phyloP scores from a whole-genome alignment of 2,329 filamentous ascomycete species.

The Penicillium carneum region DNA sequence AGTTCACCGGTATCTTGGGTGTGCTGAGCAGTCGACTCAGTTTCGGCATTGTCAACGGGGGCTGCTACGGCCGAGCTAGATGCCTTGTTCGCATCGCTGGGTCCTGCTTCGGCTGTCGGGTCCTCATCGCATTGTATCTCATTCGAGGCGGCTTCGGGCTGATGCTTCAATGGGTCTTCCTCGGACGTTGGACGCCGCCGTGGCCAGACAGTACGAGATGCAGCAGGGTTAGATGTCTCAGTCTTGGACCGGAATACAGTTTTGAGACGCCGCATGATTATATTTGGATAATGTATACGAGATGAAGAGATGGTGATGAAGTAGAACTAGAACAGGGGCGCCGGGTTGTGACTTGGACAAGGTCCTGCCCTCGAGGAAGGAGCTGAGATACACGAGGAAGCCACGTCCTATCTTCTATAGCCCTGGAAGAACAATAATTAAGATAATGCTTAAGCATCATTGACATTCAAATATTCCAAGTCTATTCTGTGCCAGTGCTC shows the following conservation, averaged over 20 bases:
- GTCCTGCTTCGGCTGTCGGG: background rate
- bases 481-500: slow-evolving; percentile 33
- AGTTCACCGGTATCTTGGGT: background rate
- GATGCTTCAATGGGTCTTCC: slow-evolving; percentile 19
- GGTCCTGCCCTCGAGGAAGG: slow-evolving; percentile 6
- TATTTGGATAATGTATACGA: slow-evolving; percentile 16
- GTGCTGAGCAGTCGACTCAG: background rate
- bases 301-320: slow-evolving; percentile 13
- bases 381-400: slow-evolving; percentile 3
- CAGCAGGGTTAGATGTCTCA: slow-evolving; percentile 6
- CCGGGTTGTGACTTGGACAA: background rate
- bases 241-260: slow-evolving; percentile 21
- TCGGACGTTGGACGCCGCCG: slow-evolving; percentile 24
- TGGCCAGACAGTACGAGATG: slow-evolving; percentile 23
- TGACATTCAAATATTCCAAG: slow-evolving; percentile 40
- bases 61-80: background rate
- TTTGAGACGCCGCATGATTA: slow-evolving; percentile 27
- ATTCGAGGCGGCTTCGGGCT: slow-evolving; percentile 10
- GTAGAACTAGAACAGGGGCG: slow-evolving; percentile 10
- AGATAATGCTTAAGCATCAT: slow-evolving; percentile 3
- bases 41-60: background rate
- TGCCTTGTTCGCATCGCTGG: background rate
- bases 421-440: background rate
- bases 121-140: slow-evolving; percentile 3
- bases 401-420: slow-evolving; percentile 10